These are phyloP conservation scores for Elaeis guineensis DNA, from an alignment of 176 grass and related monocot species.

Conservation along the genomic window DNA sequence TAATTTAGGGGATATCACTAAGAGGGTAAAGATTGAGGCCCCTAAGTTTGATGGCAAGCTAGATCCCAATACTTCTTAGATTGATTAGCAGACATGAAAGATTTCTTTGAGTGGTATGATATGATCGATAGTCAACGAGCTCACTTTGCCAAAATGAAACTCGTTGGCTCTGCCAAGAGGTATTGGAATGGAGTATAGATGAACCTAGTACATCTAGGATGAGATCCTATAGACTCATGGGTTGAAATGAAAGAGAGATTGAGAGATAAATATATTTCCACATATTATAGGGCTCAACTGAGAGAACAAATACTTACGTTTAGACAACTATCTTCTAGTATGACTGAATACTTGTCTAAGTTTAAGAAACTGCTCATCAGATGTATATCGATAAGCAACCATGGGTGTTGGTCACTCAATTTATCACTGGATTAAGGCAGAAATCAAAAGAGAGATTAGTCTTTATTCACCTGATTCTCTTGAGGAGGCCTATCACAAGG, in stretches of 20 bases:
- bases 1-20: no score
- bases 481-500: no score
- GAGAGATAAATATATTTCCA: neutral
- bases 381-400: no score
- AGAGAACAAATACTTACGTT: neutral
- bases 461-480: no score
- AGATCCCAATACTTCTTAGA: no score
- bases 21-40: no score
- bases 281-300: neutral
- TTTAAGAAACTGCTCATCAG: neutral
- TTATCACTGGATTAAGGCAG: no score
- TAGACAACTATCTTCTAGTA: neutral
- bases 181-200: neutral
- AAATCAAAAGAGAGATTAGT: no score
- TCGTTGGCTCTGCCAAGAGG: neutral
- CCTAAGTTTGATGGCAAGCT: no score
- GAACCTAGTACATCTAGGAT: neutral
- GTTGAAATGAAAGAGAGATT: neutral
- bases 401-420: no score
- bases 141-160: neutral
- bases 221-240: neutral
- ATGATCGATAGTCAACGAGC: neutral
- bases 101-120: neutral
- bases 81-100: neutral
- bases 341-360: neutral